These are phyloP conservation scores for Pleurotus cornucopiae DNA, from an alignment of 768 basidiomycete species.

Conservation along the genomic window DNA sequence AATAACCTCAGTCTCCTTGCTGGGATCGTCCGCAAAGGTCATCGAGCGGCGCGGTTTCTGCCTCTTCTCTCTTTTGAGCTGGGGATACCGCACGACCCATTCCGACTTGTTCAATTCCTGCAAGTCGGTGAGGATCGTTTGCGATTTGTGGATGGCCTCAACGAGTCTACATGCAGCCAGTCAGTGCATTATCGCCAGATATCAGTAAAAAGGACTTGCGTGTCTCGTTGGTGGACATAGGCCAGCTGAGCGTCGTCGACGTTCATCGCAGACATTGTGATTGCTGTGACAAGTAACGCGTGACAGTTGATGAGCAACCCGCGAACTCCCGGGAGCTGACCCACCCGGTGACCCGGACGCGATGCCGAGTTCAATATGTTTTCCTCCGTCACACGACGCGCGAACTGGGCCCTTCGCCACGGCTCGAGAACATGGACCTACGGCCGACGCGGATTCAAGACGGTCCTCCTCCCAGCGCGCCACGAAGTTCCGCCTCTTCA, in stretches of 20 bases:
- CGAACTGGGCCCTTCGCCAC: too few species aligned
- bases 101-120: slow-evolving; percentile 78
- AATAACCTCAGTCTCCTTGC: slow-evolving; percentile 61
- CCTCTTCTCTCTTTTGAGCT: slow-evolving; percentile 28
- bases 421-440: too few species aligned
- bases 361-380: too few species aligned
- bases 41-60: slow-evolving; percentile 56
- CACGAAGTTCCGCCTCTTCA: too few species aligned
- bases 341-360: too few species aligned
- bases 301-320: too few species aligned
- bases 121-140: slow-evolving; percentile 63
- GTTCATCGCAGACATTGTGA: slow-evolving; percentile 26
- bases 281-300: too few species aligned
- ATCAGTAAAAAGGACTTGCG: slow-evolving; percentile 40
- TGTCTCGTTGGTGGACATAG: slow-evolving; percentile 71
- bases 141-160: slow-evolving; percentile 71
- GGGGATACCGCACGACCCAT: slow-evolving; percentile 90
- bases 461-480: too few species aligned
- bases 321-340: too few species aligned
- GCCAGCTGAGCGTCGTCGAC: slow-evolving; percentile 73
- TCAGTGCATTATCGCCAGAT: not conserved
- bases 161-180: slow-evolving; percentile 49
- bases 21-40: slow-evolving; percentile 83
- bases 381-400: too few species aligned
- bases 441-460: too few species aligned